Conservation (phyloP, 768 basidiomycete genomes). For the Austroboletus eburneus region DNA sequence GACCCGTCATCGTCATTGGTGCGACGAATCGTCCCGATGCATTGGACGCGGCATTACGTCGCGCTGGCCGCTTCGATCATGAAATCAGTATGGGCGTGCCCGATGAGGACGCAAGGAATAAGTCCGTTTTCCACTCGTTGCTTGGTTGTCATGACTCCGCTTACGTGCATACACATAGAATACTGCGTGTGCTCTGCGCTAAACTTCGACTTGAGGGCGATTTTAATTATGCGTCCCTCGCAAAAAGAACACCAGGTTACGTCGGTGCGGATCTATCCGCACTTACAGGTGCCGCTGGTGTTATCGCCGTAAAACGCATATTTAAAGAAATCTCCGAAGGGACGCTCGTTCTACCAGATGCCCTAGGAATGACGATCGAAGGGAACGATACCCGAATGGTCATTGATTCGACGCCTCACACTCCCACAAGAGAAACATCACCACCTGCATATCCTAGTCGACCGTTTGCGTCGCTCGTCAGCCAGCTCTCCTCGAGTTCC, state of each 20-base stretch:
- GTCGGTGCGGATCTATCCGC: constrained; percentile 94
- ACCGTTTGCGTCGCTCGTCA: constrained; percentile 36
- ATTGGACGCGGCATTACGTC: constrained; percentile 85
- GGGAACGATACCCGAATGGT: constrained; percentile 34
- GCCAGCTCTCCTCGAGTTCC: constrained; percentile 52
- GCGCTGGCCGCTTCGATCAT: constrained; percentile 94
- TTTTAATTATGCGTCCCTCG: constrained; percentile 80
- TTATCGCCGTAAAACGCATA: constrained; percentile 94
- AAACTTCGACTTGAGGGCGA: constrained; percentile 84
- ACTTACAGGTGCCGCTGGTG: constrained; percentile 88
- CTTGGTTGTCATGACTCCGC: no score
- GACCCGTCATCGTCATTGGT: constrained; percentile 90
- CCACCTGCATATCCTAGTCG: constrained; percentile 11
- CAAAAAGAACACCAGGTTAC: constrained; percentile 94
- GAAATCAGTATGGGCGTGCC: constrained; percentile 99
- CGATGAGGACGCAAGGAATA: constrained; percentile 82
- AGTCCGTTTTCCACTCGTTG: constrained; percentile 47
- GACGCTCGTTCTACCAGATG: constrained; percentile 51
- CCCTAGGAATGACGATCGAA: constrained; percentile 13
- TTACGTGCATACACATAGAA: constrained; percentile 43
- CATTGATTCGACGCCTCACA: constrained; percentile 29
- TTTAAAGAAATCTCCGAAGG: constrained; percentile 77
- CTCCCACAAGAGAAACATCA: constrained; percentile 15
- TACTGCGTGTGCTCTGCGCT: constrained; percentile 78
- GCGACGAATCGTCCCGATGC: constrained; percentile 97